Conservation (phyloP, 2,329 filamentous ascomycete species). For the Ilyonectria sp. region DNA sequence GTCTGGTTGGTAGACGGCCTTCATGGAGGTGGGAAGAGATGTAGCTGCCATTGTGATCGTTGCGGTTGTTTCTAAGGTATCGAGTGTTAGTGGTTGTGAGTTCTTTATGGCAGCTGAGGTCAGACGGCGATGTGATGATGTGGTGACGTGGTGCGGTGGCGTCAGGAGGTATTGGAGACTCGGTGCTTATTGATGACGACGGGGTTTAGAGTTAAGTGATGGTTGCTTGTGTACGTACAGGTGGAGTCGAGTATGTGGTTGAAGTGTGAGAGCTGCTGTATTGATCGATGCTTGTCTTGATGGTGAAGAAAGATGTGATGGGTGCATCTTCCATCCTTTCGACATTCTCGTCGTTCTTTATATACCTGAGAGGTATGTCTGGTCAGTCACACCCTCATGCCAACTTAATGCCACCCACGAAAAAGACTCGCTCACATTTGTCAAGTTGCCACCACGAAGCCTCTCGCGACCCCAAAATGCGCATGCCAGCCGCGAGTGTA, state of each 20-base stretch:
- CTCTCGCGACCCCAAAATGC: constrained; percentile 4
- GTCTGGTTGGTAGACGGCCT: constrained; percentile 44
- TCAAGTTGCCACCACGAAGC: neutral
- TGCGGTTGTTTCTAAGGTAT: neutral
- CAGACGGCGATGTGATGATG: neutral
- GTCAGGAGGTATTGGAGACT: neutral
- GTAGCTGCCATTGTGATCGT: neutral
- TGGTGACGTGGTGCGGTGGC: neutral
- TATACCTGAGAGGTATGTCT: neutral
- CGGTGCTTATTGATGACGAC: neutral
- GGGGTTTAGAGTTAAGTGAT: neutral
- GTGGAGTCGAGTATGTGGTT: neutral
- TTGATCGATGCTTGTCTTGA: neutral
- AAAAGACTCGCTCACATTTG: neutral
- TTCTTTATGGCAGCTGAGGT: no score
- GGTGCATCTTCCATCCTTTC: neutral
- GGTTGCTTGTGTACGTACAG: neutral
- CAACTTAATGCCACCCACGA: neutral
- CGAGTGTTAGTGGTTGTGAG: neutral
- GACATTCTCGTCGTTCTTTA: neutral
- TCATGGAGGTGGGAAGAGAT: constrained; percentile 40
- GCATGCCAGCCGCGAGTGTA: neutral
- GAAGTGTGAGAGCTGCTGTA: neutral
- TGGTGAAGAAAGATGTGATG: neutral
- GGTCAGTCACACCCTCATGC: neutral